These are phyloP conservation scores for Fusarium praegraminearum DNA, from an alignment of 2,329 filamentous ascomycete species.

Conservation along the genomic window DNA sequence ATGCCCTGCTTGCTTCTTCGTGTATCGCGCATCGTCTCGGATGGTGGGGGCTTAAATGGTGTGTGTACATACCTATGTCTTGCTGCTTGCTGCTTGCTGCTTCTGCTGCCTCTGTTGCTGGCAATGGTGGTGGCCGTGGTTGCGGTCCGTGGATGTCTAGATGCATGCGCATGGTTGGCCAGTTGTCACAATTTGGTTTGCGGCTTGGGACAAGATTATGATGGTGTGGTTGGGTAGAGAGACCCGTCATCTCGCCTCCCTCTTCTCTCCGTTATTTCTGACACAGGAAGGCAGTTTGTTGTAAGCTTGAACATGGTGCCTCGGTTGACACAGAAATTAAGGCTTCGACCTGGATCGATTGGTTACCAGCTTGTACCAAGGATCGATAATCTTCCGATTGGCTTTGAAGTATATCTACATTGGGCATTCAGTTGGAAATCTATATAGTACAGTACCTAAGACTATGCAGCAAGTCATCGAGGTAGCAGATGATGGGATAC, in stretches of 20 bases:
- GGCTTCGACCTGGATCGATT: constrained; percentile 35
- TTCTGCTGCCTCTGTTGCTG: constrained; percentile 4
- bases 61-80: constrained; percentile 9
- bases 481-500: constrained; percentile 17
- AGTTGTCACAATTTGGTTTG: constrained; percentile 32
- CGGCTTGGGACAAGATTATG: constrained; percentile 8
- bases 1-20: constrained; percentile 16
- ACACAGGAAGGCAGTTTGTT: neutral
- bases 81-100: too few relatives aligned
- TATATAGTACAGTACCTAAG: constrained; percentile 9
- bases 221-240: constrained; percentile 37
- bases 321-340: constrained; percentile 10
- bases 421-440: constrained; percentile 4
- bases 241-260: constrained; percentile 8
- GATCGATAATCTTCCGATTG: constrained; percentile 41
- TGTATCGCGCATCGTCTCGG: constrained; percentile 30
- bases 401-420: constrained; percentile 4
- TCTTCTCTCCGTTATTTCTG: constrained; percentile 8
- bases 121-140: constrained; percentile 13
- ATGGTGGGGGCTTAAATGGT: constrained; percentile 28
- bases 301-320: neutral
- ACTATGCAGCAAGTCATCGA: constrained; percentile 9
- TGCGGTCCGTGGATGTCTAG: neutral
- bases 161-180: constrained; percentile 37
- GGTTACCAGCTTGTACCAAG: constrained; percentile 12